Base-by-base conservation (phyloP, 768 basidiomycete genomes). In the Amanita muscaria region DNA sequence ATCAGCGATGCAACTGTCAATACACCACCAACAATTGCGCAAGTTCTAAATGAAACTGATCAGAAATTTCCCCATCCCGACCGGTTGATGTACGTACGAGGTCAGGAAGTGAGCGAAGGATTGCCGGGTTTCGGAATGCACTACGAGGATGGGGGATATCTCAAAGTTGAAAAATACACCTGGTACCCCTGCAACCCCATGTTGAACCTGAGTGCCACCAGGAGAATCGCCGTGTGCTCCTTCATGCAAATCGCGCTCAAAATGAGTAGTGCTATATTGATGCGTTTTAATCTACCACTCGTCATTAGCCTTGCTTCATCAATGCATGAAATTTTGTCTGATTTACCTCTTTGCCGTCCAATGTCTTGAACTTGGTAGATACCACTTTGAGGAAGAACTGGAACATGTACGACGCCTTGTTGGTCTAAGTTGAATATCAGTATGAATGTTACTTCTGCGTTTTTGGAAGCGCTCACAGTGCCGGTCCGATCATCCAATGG, bases 371-470 rank as follows among this genome's bases (percentile, higher is more conserved):
- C 58, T 86, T 84, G 2, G 94, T 99, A 5, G 91, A 90, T 31
- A 99, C 96, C 35, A 99, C 94, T 64, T 99, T 99, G 57, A 99
- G 73, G 79, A 97, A 98, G 65, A 98, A 94, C 59, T 98, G 91
- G 76, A 91, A 96, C 90, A 96, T 92, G 61, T 89, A 94, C 53
- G 90, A 77, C 19, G 81, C 64, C 57, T 86, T 85, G 52, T 63
- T 67, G 1, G 90, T 91, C 83, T 88, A 21, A 34, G 29, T 34
- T 31, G 31, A 23, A 32, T 23, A 21, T 36, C 15, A 49, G 27
- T 15, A n/a, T 39, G 19, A 36, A 38, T 23, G 9, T 16, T 10
- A 14, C 12, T 35, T 23, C 35, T 23, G 31, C 31, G 3, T 38
- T 24, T 31, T 37, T 7, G 39, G 11, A 10, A 64, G n/a, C n/a